Evolutionary conservation across 2,329 filamentous ascomycete genomes (phyloP).

Genomic region (Talaromyces sp.): DNA sequence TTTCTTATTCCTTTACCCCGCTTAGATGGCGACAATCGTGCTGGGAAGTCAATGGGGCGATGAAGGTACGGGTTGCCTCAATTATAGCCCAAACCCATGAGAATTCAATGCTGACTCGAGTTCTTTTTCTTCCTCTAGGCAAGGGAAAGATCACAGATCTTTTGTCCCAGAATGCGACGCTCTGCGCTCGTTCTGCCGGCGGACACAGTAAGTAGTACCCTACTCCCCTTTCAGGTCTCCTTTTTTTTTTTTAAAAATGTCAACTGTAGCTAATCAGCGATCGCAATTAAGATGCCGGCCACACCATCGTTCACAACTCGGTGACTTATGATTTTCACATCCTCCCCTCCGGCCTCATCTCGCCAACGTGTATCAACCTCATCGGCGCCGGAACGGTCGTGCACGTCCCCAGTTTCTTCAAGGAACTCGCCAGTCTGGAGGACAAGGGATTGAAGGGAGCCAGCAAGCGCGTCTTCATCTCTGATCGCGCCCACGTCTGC

Average conservation of each 20-base stretch:
- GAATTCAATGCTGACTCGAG: background rate
- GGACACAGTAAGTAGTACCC: constrained; percentile 39
- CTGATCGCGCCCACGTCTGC: constrained; percentile 43
- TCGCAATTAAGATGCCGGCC: constrained; percentile 35
- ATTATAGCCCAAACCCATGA: background rate
- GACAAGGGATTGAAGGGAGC: constrained; percentile 40
- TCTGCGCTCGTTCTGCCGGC: constrained; percentile 44
- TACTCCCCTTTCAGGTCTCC: background rate
- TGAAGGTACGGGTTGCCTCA: constrained; percentile 32
- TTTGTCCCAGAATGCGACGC: constrained; percentile 39
- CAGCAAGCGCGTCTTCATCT: constrained; percentile 41
- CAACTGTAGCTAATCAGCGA: background rate
- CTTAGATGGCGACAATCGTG: constrained; percentile 36
- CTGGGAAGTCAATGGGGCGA: constrained; percentile 46
- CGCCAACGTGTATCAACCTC: constrained; percentile 42
- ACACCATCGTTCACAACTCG: constrained; percentile 44
- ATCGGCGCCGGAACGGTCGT: constrained; percentile 46
- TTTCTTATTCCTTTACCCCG: constrained; percentile 14
- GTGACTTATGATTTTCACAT: constrained; percentile 48
- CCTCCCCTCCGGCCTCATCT: constrained; percentile 42
- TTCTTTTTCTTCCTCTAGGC: constrained; percentile 19
- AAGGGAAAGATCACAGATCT: constrained; percentile 48
- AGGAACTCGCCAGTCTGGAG: constrained; percentile 40
- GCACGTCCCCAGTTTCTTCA: constrained; percentile 46
- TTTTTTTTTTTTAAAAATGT: background rate